These are phyloP conservation scores for Tulasnella sp. DNA, from an alignment of 768 basidiomycete species.

Conservation along the genomic window DNA sequence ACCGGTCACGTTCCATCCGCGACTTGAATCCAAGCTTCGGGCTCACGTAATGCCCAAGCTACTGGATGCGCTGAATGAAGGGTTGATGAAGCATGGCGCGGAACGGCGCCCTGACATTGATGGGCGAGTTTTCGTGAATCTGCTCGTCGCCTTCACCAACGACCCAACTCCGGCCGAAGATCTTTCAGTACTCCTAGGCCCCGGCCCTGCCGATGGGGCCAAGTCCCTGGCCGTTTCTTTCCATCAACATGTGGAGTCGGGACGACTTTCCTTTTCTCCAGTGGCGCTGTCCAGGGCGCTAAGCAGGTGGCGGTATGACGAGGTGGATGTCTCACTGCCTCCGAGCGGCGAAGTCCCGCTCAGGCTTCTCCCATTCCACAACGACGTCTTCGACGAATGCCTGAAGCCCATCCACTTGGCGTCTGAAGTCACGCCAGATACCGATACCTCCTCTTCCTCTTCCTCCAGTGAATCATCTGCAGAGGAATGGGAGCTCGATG, in stretches of 20 bases:
- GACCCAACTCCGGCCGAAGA: slow-evolving; percentile 30
- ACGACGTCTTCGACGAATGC: slow-evolving; percentile 44
- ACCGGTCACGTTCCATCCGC: slow-evolving; percentile 35
- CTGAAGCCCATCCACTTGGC: slow-evolving; percentile 41
- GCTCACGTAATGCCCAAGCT: slow-evolving; percentile 44
- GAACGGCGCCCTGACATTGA: slow-evolving; percentile 46
- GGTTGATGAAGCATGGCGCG: slow-evolving; percentile 35
- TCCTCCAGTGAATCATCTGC: background rate
- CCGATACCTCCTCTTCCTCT: background rate
- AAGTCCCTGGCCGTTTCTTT: background rate
- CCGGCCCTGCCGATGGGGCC: background rate
- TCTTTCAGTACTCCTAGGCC: slow-evolving; percentile 38
- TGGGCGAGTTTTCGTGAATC: slow-evolving; percentile 49
- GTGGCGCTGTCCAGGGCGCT: background rate
- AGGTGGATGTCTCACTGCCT: background rate
- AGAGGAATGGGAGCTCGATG: background rate
- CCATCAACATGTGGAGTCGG: background rate
- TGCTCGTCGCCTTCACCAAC: slow-evolving; percentile 41
- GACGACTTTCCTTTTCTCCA: background rate
- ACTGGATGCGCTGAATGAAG: slow-evolving; percentile 39
- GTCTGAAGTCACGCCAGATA: slow-evolving; percentile 18
- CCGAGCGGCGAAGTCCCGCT: background rate
- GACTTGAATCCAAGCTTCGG: slow-evolving; percentile 40
- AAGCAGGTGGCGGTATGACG: background rate
- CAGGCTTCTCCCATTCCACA: slow-evolving; percentile 42